Base-by-base conservation (phyloP, 257 asterid genomes). In the Coffea canephora region DNA sequence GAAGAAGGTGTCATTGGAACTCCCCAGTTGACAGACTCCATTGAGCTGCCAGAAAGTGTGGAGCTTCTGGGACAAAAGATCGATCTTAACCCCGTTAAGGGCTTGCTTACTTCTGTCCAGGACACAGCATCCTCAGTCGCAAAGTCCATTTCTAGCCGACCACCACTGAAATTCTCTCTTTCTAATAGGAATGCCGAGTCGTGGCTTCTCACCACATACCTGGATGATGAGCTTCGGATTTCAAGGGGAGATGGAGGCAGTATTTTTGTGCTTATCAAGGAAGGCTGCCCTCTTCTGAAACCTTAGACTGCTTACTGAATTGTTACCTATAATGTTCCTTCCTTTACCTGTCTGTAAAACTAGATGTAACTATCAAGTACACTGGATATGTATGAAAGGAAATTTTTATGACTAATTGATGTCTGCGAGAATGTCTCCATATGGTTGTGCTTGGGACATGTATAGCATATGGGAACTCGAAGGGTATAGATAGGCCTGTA, bases 201-300 rank as follows among this genome's bases (percentile, higher is more conserved):
- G 13, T 96, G 98, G 99, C 88, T 96, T 80, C 91, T 96, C 74
- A 96, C 98, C 2, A 96, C 99, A 1, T 96, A 91, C 90, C 94
- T 96, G 23, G 98, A 93, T 68, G 69, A 83, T 0, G 97, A 94
- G 83, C 96, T 96, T 70, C 89, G 98, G 6, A 92, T 96, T 75
- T 92, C 98, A 21, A 87, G 97, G 80, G 97, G 97, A 48, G 98
- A 92, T 77, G 98, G 90, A 19, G 99, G 97, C 84, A 86, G 94
- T 83, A 82, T 91, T 5, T 94, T 89, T 81, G 98, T 94, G 84
- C 93, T 92, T 82, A 78, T 96, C 84, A 96, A 92, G 87, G 96
- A 87, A 84, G 91, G 89, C 78, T 87, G 92, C 73, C 83, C 93
- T 78, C 97, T 95, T 73, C 76, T 91, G 91, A 76, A 21, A 27